Percentiles rank a stretch among this genome's conserved stretches.
These are phyloP conservation scores for Hypoxylon sp. DNA, from an alignment of 2,329 filamentous ascomycete genomes.

Conservation along the genomic window DNA sequence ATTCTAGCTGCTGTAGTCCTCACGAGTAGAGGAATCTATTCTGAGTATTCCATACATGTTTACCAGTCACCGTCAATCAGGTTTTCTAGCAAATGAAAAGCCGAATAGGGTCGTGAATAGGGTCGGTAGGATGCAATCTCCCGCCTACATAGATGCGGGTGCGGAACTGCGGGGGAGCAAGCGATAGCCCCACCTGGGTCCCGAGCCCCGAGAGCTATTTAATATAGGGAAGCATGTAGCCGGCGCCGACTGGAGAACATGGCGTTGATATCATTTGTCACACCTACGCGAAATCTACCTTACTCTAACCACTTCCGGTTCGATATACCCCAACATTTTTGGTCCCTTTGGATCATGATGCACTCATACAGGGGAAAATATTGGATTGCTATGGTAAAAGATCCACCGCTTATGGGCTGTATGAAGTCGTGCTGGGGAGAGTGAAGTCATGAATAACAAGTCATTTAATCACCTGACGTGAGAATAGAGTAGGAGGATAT, in stretches of 20 bases:
- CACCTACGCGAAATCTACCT: neutral
- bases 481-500: constrained; percentile 10
- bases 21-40: neutral
- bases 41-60: too few relatives aligned
- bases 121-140: neutral
- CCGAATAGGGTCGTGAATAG: too few relatives aligned
- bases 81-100: too few relatives aligned
- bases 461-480: constrained; percentile 17
- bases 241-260: neutral
- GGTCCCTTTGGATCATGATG: constrained; percentile 1
- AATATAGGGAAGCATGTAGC: neutral
- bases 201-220: neutral
- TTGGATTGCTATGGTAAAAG: neutral
- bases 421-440: neutral
- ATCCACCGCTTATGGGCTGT: neutral
- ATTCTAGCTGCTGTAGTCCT: neutral
- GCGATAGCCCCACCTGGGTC: neutral
- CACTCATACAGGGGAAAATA: neutral
- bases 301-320: constrained; percentile 14
- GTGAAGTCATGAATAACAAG: constrained; percentile 23
- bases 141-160: neutral
- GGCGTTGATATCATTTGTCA: constrained; percentile 19
- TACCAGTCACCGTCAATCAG: too few relatives aligned
- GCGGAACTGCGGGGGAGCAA: neutral
- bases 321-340: constrained; percentile 1